phyloP scores from a whole-genome alignment of 345 rosid species.

The Trapa incisa region DNA sequence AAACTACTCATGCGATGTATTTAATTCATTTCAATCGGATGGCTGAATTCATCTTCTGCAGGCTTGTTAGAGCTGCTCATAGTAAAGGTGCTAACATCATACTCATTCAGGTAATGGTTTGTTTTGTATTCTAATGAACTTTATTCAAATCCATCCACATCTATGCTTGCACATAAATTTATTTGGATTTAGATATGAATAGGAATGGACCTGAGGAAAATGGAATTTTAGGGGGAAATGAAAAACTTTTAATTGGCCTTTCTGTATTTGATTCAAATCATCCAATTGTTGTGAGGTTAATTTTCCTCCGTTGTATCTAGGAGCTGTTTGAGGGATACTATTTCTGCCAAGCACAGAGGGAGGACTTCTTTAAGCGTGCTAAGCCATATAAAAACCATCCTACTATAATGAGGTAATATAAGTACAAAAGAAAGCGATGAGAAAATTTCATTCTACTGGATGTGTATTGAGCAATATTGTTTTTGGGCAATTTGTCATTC shows the following conservation, averaged over 20 bases:
- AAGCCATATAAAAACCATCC: slow-evolving; percentile 77
- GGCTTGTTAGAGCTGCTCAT: slow-evolving; percentile 66
- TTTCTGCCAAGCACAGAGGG: slow-evolving; percentile 96
- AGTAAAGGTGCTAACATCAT: slow-evolving; percentile 66
- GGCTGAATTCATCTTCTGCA: slow-evolving; percentile 12
- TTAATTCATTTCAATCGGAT: neutral
- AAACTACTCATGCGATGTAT: neutral
- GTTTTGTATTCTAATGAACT: no score
- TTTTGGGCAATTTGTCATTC: neutral
- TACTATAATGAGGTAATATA: slow-evolving; percentile 53
- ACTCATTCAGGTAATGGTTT: slow-evolving; percentile 61
- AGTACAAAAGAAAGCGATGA: neutral
- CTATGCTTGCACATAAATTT: no score
- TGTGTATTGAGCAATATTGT: neutral
- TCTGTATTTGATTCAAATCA: neutral
- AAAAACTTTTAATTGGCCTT: neutral
- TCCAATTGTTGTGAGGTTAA: slow-evolving; percentile 1
- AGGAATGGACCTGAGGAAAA: no score
- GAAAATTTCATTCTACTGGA: neutral
- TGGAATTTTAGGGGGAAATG: no score
- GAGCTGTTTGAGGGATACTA: slow-evolving; percentile 94
- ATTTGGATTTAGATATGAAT: no score
- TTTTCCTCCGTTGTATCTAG: slow-evolving; percentile 21
- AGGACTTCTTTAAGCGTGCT: slow-evolving; percentile 64
- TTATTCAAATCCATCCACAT: no score